Conservation (phyloP, 2,329 filamentous ascomycete species). For the Cladorrhinum sp. region DNA sequence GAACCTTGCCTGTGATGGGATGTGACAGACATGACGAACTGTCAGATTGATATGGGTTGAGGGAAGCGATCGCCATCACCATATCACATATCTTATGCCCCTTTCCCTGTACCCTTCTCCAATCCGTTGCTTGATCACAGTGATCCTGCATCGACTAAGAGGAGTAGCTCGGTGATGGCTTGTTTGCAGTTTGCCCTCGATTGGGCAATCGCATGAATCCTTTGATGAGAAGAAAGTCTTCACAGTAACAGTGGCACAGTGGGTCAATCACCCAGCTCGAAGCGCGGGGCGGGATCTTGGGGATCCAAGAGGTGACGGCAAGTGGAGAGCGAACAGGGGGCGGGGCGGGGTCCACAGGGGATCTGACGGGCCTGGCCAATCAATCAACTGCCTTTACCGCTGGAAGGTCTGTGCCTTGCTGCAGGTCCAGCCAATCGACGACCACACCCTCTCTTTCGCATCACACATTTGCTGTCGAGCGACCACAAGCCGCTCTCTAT, state of each 20-base stretch:
- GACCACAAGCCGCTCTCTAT: background rate
- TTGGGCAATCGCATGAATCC: background rate
- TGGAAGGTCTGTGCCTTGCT: background rate
- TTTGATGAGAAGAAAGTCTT: background rate
- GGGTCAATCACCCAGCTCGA: background rate
- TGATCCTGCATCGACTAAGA: too few species aligned
- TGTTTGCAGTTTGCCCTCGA: background rate
- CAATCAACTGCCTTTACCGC: background rate
- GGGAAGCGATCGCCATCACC: background rate
- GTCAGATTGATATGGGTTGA: conserved; percentile 13
- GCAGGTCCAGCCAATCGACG: conserved; percentile 1
- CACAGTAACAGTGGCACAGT: background rate
- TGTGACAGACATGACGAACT: conserved; percentile 8
- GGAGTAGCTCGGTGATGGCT: background rate
- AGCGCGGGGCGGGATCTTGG: background rate
- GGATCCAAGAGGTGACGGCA: conserved; percentile 1
- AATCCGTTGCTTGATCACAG: background rate
- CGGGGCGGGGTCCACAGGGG: background rate
- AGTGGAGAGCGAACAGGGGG: conserved; percentile 2
- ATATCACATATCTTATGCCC: background rate
- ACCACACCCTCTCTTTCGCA: background rate
- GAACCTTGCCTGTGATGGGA: conserved; percentile 7
- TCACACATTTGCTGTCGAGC: conserved; percentile 1
- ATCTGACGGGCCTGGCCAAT: background rate
- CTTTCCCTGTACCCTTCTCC: background rate